Conservation (phyloP, 176 grass and related monocot species). For the Aegilops sharonensis region DNA sequence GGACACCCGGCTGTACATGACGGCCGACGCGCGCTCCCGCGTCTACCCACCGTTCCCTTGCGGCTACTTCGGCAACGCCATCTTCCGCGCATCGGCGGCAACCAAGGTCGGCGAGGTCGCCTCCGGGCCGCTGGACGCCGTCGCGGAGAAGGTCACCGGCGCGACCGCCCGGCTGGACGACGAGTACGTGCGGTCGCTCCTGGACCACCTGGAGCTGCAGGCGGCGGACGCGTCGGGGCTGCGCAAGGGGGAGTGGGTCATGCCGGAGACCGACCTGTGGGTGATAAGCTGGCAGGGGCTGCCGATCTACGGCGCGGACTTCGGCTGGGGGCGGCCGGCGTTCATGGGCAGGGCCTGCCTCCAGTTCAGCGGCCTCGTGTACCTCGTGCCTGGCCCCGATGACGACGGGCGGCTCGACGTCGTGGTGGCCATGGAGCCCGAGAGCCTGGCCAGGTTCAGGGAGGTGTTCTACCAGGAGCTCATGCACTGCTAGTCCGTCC, state of each 20-base stretch:
- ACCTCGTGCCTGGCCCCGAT: constrained; percentile 34
- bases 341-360: constrained; percentile 42
- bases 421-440: constrained; percentile 29
- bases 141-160: constrained; percentile 26
- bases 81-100: constrained; percentile 41
- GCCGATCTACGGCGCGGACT: constrained; percentile 57
- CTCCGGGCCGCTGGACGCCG: background rate
- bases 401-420: constrained; percentile 34
- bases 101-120: constrained; percentile 30
- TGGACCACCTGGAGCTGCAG: constrained; percentile 42
- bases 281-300: constrained; percentile 64
- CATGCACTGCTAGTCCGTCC: background rate
- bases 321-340: constrained; percentile 57
- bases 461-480: constrained; percentile 11
- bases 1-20: constrained; percentile 40
- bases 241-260: constrained; percentile 33
- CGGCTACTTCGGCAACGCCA: constrained; percentile 55
- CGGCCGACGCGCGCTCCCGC: constrained; percentile 46
- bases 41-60: constrained; percentile 41
- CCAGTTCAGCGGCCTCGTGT: constrained; percentile 34
- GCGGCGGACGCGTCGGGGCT: constrained; percentile 3
- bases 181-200: constrained; percentile 36
- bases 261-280: constrained; percentile 48
- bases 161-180: constrained; percentile 36
- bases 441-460: constrained; percentile 31